Evolutionary conservation across 495 filamentous ascomycete species (phyloP), one percentile per base, ranked within the genome.

Genomic region (Lophiostoma macrostomum): DNA sequence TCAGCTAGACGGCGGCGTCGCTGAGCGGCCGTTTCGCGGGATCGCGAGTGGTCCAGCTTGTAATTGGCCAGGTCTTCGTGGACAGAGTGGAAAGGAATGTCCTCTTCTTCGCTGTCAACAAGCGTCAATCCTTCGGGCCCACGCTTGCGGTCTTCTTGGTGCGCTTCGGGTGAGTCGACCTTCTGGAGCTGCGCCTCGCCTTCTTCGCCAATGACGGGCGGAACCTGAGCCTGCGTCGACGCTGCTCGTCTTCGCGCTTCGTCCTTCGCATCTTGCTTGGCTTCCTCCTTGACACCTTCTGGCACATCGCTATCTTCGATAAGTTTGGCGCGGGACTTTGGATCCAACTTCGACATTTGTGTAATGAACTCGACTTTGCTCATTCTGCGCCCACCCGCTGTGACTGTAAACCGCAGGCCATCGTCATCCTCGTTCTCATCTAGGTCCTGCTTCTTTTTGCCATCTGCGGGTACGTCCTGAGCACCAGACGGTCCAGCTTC

Each of bases 331-430:
- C 91, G 81, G 14, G 82, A 80, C 60, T 82, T 85, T 25, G 88
- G 84, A 65, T 95, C 89, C 50, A 96, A 74, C 23, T 82, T 75
- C 64, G 84, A 82, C 56, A 99, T 84, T 63, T 93, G 82, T 40
- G 81, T 73, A 56, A 97, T 85, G 70, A 99, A 97, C 63, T 96
- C 88, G 5, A 86, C 81, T 68, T 95, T 96, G 65, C 80, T 93
- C 86, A 97, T 81, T 10, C 85, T 81, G 16, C 86, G 83, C 18
- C 88, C 87, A 51, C 81, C 76, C 32, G 82, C 79, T 27, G 77
- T 80, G 48, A 98, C 82, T 3, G 87, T 95, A 71, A 96, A 97
- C 39, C 95, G 87, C 48, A 96, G 84, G 32, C 82, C 76, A 30
- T 84, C 80, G 63, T 95, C 90, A 43, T 90, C 82, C 1, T 80